Evolutionary conservation across 2,329 filamentous ascomycete species (phyloP).

Genomic region (Xylaria sp.): DNA sequence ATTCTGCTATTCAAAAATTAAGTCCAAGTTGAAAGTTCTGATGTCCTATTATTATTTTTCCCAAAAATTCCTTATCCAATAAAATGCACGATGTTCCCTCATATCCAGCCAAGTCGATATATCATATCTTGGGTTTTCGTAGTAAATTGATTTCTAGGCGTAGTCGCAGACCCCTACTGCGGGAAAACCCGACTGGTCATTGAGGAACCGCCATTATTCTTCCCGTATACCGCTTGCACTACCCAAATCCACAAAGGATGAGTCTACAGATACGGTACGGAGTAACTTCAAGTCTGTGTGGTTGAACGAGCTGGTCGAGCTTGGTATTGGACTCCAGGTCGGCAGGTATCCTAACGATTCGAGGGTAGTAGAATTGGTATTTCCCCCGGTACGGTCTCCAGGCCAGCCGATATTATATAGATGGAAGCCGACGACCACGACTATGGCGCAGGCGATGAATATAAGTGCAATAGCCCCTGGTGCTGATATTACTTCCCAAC

Average conservation of each 20-base stretch:
- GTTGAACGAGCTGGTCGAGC: background rate
- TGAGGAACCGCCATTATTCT: background rate
- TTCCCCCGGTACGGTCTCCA: background rate
- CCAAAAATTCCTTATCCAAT: too few species aligned
- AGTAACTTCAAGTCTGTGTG: background rate
- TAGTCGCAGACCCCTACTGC: too few species aligned
- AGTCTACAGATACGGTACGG: background rate
- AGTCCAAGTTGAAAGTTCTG: background rate
- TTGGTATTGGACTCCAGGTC: background rate
- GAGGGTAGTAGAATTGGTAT: background rate
- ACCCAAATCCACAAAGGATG: background rate
- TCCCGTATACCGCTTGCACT: background rate
- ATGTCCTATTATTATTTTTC: background rate
- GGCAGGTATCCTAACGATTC: background rate
- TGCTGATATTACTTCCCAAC: background rate
- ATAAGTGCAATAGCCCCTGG: background rate
- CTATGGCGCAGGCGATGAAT: background rate
- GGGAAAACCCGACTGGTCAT: background rate
- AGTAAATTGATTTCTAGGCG: too few species aligned
- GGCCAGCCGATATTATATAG: background rate
- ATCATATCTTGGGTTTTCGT: background rate
- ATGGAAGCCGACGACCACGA: background rate
- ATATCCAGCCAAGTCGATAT: background rate
- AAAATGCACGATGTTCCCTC: background rate
- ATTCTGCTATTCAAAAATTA: background rate